These are phyloP conservation scores for Ogataea ramenticola DNA, from an alignment of 805 yeast genomes.

Conservation along the genomic window DNA sequence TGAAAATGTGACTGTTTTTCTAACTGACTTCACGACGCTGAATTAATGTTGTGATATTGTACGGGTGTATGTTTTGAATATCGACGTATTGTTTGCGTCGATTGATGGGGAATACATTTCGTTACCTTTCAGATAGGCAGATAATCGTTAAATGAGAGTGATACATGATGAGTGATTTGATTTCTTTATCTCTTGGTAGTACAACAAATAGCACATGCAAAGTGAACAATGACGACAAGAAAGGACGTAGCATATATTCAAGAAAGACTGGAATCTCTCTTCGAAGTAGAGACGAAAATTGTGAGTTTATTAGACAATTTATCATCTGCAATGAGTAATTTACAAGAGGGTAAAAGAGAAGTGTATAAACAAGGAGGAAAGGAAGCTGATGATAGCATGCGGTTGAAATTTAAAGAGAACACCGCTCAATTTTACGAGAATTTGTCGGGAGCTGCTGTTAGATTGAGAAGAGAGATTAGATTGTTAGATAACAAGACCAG, in stretches of 20 bases:
- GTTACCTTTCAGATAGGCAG: no score
- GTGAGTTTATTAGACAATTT: slow-evolving; percentile 44
- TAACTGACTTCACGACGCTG: no score
- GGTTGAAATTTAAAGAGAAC: slow-evolving; percentile 31
- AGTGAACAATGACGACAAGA: neutral
- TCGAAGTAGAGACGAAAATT: slow-evolving; percentile 42
- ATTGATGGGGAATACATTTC: no score
- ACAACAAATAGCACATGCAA: no score
- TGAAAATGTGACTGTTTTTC: no score
- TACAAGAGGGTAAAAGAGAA: slow-evolving; percentile 25
- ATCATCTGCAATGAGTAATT: slow-evolving; percentile 37
- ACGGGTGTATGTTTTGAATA: no score
- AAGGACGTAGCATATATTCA: slow-evolving; percentile 30
- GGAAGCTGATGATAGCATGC: slow-evolving; percentile 18
- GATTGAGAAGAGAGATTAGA: slow-evolving; percentile 59
- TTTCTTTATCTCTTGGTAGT: no score
- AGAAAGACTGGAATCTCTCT: slow-evolving; percentile 43
- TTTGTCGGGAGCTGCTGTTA: slow-evolving; percentile 51
- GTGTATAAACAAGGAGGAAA: slow-evolving; percentile 3
- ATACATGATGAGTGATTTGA: no score
- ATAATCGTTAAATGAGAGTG: no score
- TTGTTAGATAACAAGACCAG: slow-evolving; percentile 54
- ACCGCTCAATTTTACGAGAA: slow-evolving; percentile 43
- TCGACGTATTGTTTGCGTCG: no score
- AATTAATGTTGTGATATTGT: no score